Percentiles rank a stretch among this genome's conserved stretches.
Evolutionary conservation across 2,329 filamentous ascomycete species (phyloP).

Genomic region (Pochonia chlamydosporia): DNA sequence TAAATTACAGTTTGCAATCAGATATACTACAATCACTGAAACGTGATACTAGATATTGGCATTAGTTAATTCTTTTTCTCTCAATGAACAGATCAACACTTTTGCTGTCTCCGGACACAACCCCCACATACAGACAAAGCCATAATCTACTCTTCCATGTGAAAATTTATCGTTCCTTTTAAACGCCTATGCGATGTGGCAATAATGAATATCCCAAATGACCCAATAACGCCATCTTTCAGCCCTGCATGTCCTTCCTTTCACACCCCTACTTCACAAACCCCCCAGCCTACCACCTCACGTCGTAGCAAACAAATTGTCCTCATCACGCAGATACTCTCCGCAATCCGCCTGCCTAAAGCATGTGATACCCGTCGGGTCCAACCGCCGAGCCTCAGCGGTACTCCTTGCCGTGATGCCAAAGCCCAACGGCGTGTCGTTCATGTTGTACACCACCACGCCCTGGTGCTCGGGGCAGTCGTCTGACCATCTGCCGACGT

Average conservation of each 20-base stretch:
- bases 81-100: background rate
- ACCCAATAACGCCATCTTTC: background rate
- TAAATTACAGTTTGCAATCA: background rate
- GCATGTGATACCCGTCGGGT: constrained; percentile 82
- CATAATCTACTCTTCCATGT: background rate
- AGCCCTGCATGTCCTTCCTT: background rate
- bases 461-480: constrained; percentile 93
- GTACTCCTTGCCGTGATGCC: constrained; percentile 86
- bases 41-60: background rate
- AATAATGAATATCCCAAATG: background rate
- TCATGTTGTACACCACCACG: constrained; percentile 84
- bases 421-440: constrained; percentile 90
- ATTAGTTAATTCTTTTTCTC: background rate
- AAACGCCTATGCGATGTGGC: constrained; percentile 1
- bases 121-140: background rate
- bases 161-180: background rate
- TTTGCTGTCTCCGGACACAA: background rate
- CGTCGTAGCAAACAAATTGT: constrained; percentile 46
- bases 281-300: background rate
- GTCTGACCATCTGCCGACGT: constrained; percentile 76
- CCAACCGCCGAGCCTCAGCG: constrained; percentile 73
- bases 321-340: constrained; percentile 85
- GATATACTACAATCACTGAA: background rate
- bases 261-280: background rate
- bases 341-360: constrained; percentile 93